Evolutionary conservation across 169 alveolate genomes (phyloP), one percentile per base, ranked within the genome.

Genomic region (Cryptosporidium felis): DNA sequence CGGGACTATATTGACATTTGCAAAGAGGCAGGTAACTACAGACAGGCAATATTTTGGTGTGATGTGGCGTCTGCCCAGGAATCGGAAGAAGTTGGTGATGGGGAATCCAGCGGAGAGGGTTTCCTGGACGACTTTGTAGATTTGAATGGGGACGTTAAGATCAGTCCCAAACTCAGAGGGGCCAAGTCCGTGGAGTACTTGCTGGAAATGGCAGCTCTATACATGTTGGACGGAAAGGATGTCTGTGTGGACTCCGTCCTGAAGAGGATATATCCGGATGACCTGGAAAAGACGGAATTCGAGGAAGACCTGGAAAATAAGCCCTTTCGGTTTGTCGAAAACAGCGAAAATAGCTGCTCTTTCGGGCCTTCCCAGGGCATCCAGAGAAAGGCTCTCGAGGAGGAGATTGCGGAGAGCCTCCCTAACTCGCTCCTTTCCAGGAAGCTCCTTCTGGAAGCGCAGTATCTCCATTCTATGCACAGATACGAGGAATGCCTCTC

Each of bases 401-500:
- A 56, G 1, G 63, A 56, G 26, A 9, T 2, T 10, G 32, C 2
- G 63, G 63, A 56, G 12, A 26, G 0, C 34, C 45, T 28, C 26
- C 5, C 44, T 0, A 56, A 56, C 9, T 10, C 63, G n/a, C 36
- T 62, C 16, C 62, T 49, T 18, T 45, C 82, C 23, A 49, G 32
- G 42, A 66, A 66, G 45, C 62, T 66, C 16, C 36, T 46, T 2
- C 41, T 66, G 63, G 82, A 66, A 30, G 60, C 82, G 9, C 82
- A 66, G 36, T 66, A 66, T 21, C 45, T 66, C n/a, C 36, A 66
- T 46, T 66, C 82, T n/a, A 34, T 66, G 30, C 82, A 66, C 21
- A 45, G 59, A 49, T 66, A 66, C 21, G 82, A 66, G 45, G 82
- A 66, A 28, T 66, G 82, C n/a, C 82, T 66, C 2, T 66, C 82